Percentiles rank a stretch among this genome's conserved stretches.
Evolutionary conservation across 192 early-diverging fungal genomes (phyloP).

Genomic region (Coemansia javaensis): DNA sequence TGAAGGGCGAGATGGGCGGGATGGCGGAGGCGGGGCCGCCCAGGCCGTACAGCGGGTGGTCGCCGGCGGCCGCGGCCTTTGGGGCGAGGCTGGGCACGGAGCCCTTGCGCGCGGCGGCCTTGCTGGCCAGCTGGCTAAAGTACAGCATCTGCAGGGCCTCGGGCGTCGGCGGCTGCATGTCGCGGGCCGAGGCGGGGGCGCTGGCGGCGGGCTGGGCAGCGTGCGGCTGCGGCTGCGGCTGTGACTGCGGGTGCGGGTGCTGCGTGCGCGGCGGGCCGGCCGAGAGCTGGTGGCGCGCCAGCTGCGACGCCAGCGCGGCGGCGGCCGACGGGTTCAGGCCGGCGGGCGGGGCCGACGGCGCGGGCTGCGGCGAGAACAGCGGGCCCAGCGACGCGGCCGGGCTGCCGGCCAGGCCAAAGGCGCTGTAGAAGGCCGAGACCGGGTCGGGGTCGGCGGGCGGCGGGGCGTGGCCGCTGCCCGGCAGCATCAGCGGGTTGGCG

Average conservation of each 20-base stretch:
- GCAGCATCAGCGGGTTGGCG: slow-evolving; percentile 49
- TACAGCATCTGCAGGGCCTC: slow-evolving; percentile 50
- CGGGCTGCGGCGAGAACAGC: slow-evolving; percentile 7
- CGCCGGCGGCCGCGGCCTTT: slow-evolving; percentile 3
- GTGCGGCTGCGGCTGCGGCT: no score
- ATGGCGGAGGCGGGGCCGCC: not conserved
- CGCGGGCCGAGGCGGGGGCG: not conserved
- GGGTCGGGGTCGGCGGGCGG: slow-evolving; percentile 22
- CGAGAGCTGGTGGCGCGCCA: slow-evolving; percentile 33
- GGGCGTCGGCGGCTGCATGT: not conserved
- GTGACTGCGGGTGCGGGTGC: no score
- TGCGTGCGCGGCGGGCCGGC: not conserved
- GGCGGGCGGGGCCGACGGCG: not conserved
- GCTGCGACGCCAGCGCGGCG: slow-evolving; percentile 24
- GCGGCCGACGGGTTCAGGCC: slow-evolving; percentile 24
- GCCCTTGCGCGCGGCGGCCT: slow-evolving; percentile 1
- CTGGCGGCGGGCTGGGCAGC: slow-evolving; percentile 1
- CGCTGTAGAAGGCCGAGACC: slow-evolving; percentile 45
- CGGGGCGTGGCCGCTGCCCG: slow-evolving; percentile 44
- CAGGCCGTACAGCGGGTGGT: slow-evolving; percentile 16
- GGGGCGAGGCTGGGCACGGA: no score
- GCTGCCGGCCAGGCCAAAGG: slow-evolving; percentile 26
- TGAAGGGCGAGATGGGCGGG: no score
- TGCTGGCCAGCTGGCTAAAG: slow-evolving; percentile 40
- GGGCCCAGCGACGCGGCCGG: slow-evolving; percentile 2